Evolutionary conservation across 1,139 yeast species (phyloP).

Genomic region (Debaryomyces subglobosus): DNA sequence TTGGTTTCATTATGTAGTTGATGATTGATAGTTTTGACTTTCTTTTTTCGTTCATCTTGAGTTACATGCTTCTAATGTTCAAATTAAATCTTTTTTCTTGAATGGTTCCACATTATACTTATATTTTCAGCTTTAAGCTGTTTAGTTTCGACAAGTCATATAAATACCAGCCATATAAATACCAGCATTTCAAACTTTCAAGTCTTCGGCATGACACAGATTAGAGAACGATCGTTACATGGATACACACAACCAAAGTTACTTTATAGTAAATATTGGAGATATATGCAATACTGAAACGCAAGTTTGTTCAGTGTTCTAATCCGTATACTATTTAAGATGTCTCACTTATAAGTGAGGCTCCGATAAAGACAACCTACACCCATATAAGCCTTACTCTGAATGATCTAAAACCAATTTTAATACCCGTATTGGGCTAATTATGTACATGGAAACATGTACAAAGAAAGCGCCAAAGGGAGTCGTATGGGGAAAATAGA

Average conservation of each 20-base stretch:
- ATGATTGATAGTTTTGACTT: slow-evolving; percentile 1
- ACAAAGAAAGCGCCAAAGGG: neutral
- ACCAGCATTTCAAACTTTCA: neutral
- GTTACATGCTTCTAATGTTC: neutral
- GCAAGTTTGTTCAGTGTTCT: neutral
- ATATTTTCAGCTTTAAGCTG: neutral
- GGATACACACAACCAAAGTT: neutral
- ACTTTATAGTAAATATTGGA: neutral
- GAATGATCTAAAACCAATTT: neutral
- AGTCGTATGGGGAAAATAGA: neutral
- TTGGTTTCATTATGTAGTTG: slow-evolving; percentile 1
- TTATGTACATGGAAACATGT: neutral
- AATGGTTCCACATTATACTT: neutral
- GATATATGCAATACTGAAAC: slow-evolving; percentile 2
- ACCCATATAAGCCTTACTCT: neutral
- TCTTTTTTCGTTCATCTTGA: neutral
- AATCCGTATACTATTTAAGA: neutral
- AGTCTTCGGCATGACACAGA: neutral
- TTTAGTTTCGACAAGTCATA: neutral
- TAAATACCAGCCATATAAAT: neutral
- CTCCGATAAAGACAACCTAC: neutral
- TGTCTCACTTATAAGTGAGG: neutral
- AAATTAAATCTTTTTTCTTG: neutral
- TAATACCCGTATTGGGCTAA: neutral
- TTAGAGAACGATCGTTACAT: neutral